Base-by-base conservation (phyloP, 768 basidiomycete species). In the Boletus subparvulus region DNA sequence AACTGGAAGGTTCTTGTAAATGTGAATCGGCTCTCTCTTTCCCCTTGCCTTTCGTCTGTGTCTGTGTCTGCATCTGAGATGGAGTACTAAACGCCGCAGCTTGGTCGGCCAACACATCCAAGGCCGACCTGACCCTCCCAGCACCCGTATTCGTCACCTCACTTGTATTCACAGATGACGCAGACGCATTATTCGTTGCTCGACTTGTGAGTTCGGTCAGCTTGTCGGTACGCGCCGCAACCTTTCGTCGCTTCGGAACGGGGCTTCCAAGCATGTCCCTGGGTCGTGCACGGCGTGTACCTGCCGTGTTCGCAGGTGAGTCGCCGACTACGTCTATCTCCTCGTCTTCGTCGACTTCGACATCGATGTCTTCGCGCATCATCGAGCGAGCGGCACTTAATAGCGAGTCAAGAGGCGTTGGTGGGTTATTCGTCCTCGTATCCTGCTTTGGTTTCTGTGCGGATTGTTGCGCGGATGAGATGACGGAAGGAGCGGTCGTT, bases 31-130 rank as follows among this genome's bases (percentile, higher is more conserved):
- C 61, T 42, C 50, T 64, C 43, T 61, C 66, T 35, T 65, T 66
- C 16, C 61, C 68, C 47, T 67, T 70, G 7, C 51, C 68, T 56
- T 62, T 62, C 4, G 40, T 19, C 17, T 47, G 55, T 0, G 36
- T 39, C 35, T 37, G 55, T 0, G 39, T 30, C 30, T 51, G 56
- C 1, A 46, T 12, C 30, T 56, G 61, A 16, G 42, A 24, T 17
- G 30, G 58, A 61, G 77, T 66, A 68, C 75, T 70, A 69, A 81
- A 80, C 16, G 73, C 82, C 9, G 84, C 84, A 4, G 88, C 86
- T 66, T 89, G 86, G 61, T 88, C 87, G 1, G 88, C 88, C 35
- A 90, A 73, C 9, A 90, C 86, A 62, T 90, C 87, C 63, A 90
- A 72, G 8, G 84, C 88, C 57, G 82, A 82, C 57, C 71, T 74